phyloP scores from a whole-genome alignment of 2,329 filamentous ascomycete species.

The Penicillium brasilianum region DNA sequence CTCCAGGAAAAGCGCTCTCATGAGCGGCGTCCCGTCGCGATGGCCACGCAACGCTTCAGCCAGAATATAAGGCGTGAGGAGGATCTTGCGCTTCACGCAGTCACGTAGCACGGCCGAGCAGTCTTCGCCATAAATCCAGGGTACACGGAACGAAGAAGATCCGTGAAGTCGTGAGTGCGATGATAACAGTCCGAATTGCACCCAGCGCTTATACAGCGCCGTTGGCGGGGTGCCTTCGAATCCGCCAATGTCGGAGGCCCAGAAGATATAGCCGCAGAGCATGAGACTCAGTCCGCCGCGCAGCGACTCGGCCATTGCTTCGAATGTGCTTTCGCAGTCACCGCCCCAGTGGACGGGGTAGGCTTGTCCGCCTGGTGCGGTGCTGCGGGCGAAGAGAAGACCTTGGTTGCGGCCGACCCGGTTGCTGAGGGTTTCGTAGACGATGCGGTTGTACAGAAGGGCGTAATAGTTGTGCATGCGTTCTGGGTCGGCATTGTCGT shows the following conservation, averaged over 20 bases:
- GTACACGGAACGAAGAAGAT: slow-evolving; percentile 72
- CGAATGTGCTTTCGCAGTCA: slow-evolving; percentile 74
- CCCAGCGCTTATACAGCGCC: slow-evolving; percentile 78
- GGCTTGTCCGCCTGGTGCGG: slow-evolving; percentile 70
- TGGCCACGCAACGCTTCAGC: slow-evolving; percentile 58
- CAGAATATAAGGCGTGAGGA: slow-evolving; percentile 64
- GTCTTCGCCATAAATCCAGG: slow-evolving; percentile 72
- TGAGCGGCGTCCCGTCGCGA: slow-evolving; percentile 63
- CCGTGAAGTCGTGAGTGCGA: slow-evolving; percentile 74
- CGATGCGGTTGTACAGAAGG: slow-evolving; percentile 72
- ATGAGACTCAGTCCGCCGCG: slow-evolving; percentile 69
- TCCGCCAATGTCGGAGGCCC: slow-evolving; percentile 73
- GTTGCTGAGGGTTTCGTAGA: slow-evolving; percentile 68
- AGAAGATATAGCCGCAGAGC: slow-evolving; percentile 69
- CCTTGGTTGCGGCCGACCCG: slow-evolving; percentile 58
- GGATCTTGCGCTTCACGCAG: slow-evolving; percentile 59
- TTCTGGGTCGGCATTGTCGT: slow-evolving; percentile 64
- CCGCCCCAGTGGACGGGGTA: slow-evolving; percentile 76
- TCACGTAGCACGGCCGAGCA: slow-evolving; percentile 62
- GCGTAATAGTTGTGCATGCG: slow-evolving; percentile 80
- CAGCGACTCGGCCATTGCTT: slow-evolving; percentile 73
- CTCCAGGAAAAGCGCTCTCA: slow-evolving; percentile 70
- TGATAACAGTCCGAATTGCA: slow-evolving; percentile 74
- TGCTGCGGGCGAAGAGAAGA: slow-evolving; percentile 70
- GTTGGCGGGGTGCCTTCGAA: slow-evolving; percentile 71